These are phyloP conservation scores for Saksenaea oblongispora DNA, from an alignment of 371 early-diverging fungal species.

Conservation along the genomic window DNA sequence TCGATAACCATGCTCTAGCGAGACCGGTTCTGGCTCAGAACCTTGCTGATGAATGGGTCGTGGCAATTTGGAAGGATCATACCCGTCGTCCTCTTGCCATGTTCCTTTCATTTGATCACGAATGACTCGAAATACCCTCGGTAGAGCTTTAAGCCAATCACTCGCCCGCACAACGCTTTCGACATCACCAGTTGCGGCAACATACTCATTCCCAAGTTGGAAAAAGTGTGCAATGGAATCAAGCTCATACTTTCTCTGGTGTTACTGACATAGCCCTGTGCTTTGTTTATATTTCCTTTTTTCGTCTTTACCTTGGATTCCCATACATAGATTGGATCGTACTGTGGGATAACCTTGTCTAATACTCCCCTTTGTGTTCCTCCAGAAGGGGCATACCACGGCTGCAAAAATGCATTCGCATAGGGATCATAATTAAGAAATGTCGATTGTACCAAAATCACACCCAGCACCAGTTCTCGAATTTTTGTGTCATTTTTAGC, in stretches of 20 bases:
- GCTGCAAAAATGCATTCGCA: constrained; percentile 53
- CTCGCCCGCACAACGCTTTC: constrained; percentile 19
- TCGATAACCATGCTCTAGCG: constrained; percentile 29
- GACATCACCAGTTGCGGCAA: constrained; percentile 31
- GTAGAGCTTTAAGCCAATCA: constrained; percentile 36
- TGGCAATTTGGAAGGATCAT: not conserved
- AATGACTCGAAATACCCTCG: constrained; percentile 29
- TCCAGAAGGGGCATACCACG: constrained; percentile 33
- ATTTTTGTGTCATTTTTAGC: constrained; percentile 25
- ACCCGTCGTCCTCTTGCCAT: constrained; percentile 27
- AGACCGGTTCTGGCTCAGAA: constrained; percentile 14
- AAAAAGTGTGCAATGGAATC: constrained; percentile 56
- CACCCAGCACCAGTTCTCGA: constrained; percentile 33
- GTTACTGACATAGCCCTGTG: not conserved
- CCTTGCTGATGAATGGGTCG: not conserved
- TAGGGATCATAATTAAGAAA: constrained; percentile 47
- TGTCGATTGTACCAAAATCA: constrained; percentile 40
- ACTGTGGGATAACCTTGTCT: constrained; percentile 32
- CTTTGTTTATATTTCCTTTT: not conserved
- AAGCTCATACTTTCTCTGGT: constrained; percentile 42
- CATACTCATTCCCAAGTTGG: constrained; percentile 41
- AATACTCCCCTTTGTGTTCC: constrained; percentile 13
- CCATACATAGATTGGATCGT: constrained; percentile 36
- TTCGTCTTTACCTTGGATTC: constrained; percentile 38
- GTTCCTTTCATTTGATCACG: constrained; percentile 37